phyloP scores from a whole-genome alignment of 2,329 filamentous ascomycete species.

The Camptophora hylomeconis region DNA sequence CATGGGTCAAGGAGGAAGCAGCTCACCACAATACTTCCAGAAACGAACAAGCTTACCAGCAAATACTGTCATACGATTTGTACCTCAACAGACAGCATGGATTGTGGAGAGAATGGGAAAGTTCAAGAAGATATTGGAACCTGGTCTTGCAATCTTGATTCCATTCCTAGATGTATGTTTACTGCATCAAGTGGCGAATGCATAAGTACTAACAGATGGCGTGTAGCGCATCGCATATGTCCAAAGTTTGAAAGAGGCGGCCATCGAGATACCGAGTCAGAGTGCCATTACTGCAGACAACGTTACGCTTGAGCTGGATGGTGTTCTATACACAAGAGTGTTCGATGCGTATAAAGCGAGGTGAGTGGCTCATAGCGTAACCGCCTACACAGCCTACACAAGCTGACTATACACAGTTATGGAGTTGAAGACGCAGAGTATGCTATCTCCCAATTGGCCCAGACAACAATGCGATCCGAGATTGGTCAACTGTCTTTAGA shows the following conservation, averaged over 20 bases:
- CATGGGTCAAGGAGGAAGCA: constrained; percentile 20
- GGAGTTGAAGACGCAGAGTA: constrained; percentile 98
- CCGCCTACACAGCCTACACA: constrained; percentile 1
- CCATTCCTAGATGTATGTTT: constrained; percentile 60
- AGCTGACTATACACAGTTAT: constrained; percentile 46
- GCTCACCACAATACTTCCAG: constrained; percentile 58
- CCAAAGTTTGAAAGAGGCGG: constrained; percentile 89
- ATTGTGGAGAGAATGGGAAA: constrained; percentile 99
- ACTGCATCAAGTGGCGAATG: neutral
- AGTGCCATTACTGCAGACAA: constrained; percentile 98
- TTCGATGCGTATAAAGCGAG: constrained; percentile 98
- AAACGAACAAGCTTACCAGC: constrained; percentile 59
- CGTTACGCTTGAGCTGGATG: constrained; percentile 90
- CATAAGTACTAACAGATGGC: constrained; percentile 3
- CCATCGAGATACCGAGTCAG: constrained; percentile 94
- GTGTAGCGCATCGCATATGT: constrained; percentile 75
- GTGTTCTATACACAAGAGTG: constrained; percentile 86
- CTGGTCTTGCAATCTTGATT: constrained; percentile 75
- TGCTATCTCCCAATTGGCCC: constrained; percentile 91
- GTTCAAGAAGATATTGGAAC: constrained; percentile 85
- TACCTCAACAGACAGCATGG: constrained; percentile 99
- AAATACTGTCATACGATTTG: constrained; percentile 91
- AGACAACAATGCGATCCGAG: constrained; percentile 97
- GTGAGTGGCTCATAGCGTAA: constrained; percentile 37
- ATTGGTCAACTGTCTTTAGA: constrained; percentile 94